phyloP scores from a whole-genome alignment of 164 flowering plant species.

The Sedum album region DNA sequence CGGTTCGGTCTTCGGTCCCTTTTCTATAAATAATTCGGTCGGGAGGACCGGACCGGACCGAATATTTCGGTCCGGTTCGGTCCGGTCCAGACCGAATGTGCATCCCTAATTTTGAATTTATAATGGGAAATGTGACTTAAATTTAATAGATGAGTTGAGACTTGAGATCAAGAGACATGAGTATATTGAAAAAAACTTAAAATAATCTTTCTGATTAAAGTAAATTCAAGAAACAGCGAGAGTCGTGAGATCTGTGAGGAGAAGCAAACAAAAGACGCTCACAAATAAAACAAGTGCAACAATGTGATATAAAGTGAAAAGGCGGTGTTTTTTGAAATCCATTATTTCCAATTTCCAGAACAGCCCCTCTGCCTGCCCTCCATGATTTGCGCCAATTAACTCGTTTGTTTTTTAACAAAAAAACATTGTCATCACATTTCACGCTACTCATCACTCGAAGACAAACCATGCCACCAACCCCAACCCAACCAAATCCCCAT shows the following conservation, averaged over 20 bases:
- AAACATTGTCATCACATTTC: background rate
- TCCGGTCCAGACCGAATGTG: no score
- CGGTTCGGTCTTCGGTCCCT: no score
- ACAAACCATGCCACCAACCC: background rate
- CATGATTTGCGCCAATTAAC: conserved; percentile 3
- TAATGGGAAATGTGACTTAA: no score
- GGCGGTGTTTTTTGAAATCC: background rate
- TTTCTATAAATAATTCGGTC: no score
- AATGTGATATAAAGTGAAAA: background rate
- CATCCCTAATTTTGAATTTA: no score
- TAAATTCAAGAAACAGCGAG: background rate
- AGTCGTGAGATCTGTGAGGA: background rate
- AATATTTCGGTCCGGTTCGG: no score
- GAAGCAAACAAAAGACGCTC: background rate
- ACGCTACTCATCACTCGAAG: background rate
- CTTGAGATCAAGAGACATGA: no score
- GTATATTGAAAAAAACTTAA: no score
- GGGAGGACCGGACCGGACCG: no score
- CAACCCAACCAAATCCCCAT: background rate
- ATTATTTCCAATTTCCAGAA: background rate
- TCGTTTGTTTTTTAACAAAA: background rate
- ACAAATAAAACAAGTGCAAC: background rate
- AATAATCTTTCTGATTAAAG: no score
- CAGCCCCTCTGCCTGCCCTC: background rate
- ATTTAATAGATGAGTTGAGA: no score